Evolutionary conservation across 306 rosid genomes (phyloP).

Genomic region (Cicer chorassanicum): DNA sequence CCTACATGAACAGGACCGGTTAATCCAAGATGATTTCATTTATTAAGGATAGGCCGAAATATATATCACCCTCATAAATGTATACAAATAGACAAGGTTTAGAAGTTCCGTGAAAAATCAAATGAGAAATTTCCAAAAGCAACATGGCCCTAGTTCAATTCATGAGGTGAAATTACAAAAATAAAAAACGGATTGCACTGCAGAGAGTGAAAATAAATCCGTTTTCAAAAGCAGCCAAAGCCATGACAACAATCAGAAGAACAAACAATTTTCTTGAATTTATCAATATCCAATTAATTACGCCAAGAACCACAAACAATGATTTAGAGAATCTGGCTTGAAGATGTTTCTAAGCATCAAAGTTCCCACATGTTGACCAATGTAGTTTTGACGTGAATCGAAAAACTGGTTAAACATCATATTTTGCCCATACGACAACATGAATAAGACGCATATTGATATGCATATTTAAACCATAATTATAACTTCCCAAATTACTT

Average conservation of each 20-base stretch:
- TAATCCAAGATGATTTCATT: constrained; percentile 26
- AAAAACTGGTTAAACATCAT: constrained; percentile 30
- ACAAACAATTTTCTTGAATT: constrained; percentile 34
- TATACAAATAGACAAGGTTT: background rate
- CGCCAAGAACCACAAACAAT: constrained; percentile 4
- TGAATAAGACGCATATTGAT: constrained; percentile 23
- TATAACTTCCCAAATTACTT: constrained; percentile 14
- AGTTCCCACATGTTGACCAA: background rate
- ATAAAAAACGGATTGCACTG: background rate
- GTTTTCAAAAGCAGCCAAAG: constrained; percentile 28
- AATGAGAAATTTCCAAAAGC: constrained; percentile 10
- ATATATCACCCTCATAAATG: constrained; percentile 30
- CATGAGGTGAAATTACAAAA: constrained; percentile 26
- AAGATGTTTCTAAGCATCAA: background rate
- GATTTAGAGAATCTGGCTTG: constrained; percentile 27
- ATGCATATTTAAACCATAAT: constrained; percentile 19
- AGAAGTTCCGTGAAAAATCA: constrained; percentile 25
- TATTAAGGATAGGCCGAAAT: constrained; percentile 8
- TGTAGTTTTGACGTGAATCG: constrained; percentile 5
- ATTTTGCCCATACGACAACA: constrained; percentile 6
- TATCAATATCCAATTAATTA: constrained; percentile 33
- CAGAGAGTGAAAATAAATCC: background rate
- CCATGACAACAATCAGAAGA: background rate
- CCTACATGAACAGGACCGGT: background rate
- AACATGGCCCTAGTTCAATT: constrained; percentile 34